A percentile compares a stretch with the other conserved stretches of the same genome.
These are phyloP conservation scores for Urochloa ruziziensis DNA, from an alignment of 176 grass and related monocot genomes.

Conservation along the genomic window DNA sequence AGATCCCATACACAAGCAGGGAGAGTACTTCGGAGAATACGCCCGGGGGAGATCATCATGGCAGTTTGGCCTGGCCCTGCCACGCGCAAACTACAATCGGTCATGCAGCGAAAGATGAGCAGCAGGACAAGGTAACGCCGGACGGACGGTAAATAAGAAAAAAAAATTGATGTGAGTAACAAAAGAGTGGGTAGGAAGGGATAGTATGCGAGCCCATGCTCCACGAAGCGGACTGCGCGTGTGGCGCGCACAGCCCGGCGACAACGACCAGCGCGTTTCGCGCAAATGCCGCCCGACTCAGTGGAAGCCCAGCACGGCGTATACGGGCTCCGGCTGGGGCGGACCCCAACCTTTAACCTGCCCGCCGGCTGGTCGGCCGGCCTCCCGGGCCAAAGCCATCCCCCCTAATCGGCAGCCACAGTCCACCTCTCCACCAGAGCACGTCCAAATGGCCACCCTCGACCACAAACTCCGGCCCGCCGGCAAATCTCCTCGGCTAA, in stretches of 20 bases:
- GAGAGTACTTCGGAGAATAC: too few relatives aligned
- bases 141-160: too few relatives aligned
- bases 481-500: neutral
- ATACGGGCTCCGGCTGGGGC: neutral
- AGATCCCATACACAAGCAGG: too few relatives aligned
- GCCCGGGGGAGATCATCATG: too few relatives aligned
- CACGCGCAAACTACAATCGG: too few relatives aligned
- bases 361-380: neutral
- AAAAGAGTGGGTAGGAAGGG: constrained; percentile 20
- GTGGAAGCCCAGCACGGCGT: neutral
- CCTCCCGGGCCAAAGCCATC: neutral
- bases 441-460: neutral
- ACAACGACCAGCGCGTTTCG: too few relatives aligned
- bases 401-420: neutral
- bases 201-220: neutral
- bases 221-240: constrained; percentile 19
- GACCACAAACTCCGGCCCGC: neutral
- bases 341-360: neutral
- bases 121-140: too few relatives aligned
- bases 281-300: neutral
- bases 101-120: too few relatives aligned
- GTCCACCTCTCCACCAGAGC: neutral
- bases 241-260: constrained; percentile 4
- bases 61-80: too few relatives aligned
- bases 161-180: too few relatives aligned